These are phyloP conservation scores for Camellia japonica DNA, from an alignment of 148 eudicot genomes.

Conservation along the genomic window DNA sequence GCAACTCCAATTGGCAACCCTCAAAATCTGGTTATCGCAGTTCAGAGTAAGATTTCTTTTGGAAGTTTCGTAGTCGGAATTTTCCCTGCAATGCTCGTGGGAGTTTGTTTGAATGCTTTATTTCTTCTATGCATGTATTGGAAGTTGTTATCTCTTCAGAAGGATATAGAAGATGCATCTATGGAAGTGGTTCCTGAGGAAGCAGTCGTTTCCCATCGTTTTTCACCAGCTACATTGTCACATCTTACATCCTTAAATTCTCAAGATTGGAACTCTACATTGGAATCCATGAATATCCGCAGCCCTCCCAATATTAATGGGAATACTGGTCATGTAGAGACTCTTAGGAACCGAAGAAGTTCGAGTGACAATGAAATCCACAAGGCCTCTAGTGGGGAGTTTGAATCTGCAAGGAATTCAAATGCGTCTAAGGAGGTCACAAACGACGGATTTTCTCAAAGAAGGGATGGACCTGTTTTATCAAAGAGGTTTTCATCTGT, in stretches of 20 bases:
- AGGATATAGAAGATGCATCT: slow-evolving; percentile 61
- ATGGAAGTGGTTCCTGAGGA: slow-evolving; percentile 52
- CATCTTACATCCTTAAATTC: slow-evolving; percentile 37
- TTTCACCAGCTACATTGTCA: slow-evolving; percentile 41
- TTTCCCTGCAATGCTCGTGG: slow-evolving; percentile 27
- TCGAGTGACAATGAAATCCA: slow-evolving; percentile 43
- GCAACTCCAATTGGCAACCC: slow-evolving; percentile 47
- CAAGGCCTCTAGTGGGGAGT: slow-evolving; percentile 14
- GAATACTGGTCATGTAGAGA: slow-evolving; percentile 25
- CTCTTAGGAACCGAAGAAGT: slow-evolving; percentile 39
- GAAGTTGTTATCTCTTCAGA: slow-evolving; percentile 63
- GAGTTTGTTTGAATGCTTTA: slow-evolving; percentile 18
- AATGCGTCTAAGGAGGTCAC: slow-evolving; percentile 36
- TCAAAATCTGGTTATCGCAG: slow-evolving; percentile 27
- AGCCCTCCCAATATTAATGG: slow-evolving; percentile 26
- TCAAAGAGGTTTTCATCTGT: slow-evolving; percentile 22
- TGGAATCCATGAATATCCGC: slow-evolving; percentile 27
- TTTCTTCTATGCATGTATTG: slow-evolving; percentile 52
- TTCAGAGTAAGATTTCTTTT: slow-evolving; percentile 18
- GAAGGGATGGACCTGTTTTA: slow-evolving; percentile 23
- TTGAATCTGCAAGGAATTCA: slow-evolving; percentile 35
- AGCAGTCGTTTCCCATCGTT: slow-evolving; percentile 66
- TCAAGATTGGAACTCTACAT: slow-evolving; percentile 26
- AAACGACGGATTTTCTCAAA: slow-evolving; percentile 22
- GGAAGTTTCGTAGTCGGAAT: slow-evolving; percentile 18